Evolutionary conservation across 2,329 filamentous ascomycete species (phyloP).

Genomic region (Fusarium staphyleae): DNA sequence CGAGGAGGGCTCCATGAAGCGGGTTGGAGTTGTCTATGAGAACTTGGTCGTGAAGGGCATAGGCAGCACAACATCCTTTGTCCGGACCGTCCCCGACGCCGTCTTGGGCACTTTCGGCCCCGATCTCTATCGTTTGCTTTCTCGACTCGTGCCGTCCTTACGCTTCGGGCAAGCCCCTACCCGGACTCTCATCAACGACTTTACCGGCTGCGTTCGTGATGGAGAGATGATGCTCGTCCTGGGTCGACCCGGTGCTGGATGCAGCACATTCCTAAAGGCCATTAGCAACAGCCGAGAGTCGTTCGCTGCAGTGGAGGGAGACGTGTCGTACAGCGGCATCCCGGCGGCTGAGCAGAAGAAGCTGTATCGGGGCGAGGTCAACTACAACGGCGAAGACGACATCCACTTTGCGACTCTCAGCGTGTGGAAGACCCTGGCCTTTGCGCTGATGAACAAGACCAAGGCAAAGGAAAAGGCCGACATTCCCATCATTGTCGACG

Average conservation of each 20-base stretch:
- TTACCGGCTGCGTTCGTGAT: constrained; percentile 46
- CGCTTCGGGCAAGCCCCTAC: constrained; percentile 35
- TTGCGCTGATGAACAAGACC: constrained; percentile 78
- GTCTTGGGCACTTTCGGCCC: constrained; percentile 81
- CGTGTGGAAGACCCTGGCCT: constrained; percentile 79
- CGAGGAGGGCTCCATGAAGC: constrained; percentile 70
- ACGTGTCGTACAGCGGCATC: constrained; percentile 76
- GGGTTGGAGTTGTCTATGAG: constrained; percentile 79
- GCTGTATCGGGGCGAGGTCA: constrained; percentile 76
- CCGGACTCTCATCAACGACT: constrained; percentile 43
- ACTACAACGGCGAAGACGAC: constrained; percentile 81
- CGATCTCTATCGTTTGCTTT: constrained; percentile 73
- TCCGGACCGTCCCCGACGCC: constrained; percentile 76
- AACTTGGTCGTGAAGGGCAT: constrained; percentile 77
- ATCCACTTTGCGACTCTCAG: constrained; percentile 76
- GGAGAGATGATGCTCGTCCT: constrained; percentile 56
- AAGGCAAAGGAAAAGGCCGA: constrained; percentile 68
- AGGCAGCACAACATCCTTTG: constrained; percentile 70
- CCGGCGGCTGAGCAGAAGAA: constrained; percentile 71
- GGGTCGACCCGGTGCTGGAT: constrained; percentile 76
- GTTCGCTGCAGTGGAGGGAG: constrained; percentile 71
- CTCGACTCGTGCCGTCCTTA: constrained; percentile 47
- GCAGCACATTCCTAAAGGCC: constrained; percentile 78
- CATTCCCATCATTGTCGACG: constrained; percentile 73
- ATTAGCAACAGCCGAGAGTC: constrained; percentile 73